Conservation (phyloP, 768 basidiomycete genomes). For the Mycena metata region DNA sequence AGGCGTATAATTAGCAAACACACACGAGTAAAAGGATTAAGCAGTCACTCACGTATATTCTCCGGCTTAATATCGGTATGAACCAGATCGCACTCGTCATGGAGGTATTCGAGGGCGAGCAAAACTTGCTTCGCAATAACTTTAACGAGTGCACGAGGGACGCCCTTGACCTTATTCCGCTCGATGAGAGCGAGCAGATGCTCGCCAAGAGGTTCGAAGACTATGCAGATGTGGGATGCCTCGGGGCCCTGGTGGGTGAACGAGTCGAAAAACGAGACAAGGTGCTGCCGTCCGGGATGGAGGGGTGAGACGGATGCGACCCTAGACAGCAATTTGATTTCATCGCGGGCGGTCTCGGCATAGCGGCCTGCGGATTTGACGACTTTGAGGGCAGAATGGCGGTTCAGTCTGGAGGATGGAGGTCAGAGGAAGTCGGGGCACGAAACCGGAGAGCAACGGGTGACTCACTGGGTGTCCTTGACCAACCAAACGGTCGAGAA, state of each 20-base stretch:
- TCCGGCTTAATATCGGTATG: constrained; percentile 97
- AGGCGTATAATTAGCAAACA: constrained; percentile 35
- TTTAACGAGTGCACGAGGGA: constrained; percentile 86
- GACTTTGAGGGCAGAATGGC: constrained; percentile 93
- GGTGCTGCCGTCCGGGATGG: constrained; percentile 83
- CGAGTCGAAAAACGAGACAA: constrained; percentile 93
- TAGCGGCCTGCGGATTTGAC: constrained; percentile 96
- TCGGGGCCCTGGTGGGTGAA: constrained; percentile 85
- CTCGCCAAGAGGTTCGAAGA: constrained; percentile 89
- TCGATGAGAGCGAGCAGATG: constrained; percentile 81
- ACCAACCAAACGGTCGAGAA: constrained; percentile 97
- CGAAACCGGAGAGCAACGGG: constrained; percentile 20
- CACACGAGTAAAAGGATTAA: constrained; percentile 32
- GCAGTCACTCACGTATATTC: constrained; percentile 83
- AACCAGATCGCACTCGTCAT: constrained; percentile 92
- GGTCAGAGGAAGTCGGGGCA: constrained; percentile 34
- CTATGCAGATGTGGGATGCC: constrained; percentile 87
- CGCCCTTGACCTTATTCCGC: constrained; percentile 85
- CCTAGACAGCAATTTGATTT: constrained; percentile 91
- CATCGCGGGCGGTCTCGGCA: constrained; percentile 96
- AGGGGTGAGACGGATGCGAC: constrained; percentile 78
- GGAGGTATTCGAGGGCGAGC: constrained; percentile 91
- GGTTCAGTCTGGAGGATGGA: constrained; percentile 62
- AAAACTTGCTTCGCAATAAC: constrained; percentile 89
- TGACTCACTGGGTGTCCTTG: constrained; percentile 78